phyloP scores from a whole-genome alignment of 2,329 filamentous ascomycete genomes.

The Ambrosiella cleistominuta region DNA sequence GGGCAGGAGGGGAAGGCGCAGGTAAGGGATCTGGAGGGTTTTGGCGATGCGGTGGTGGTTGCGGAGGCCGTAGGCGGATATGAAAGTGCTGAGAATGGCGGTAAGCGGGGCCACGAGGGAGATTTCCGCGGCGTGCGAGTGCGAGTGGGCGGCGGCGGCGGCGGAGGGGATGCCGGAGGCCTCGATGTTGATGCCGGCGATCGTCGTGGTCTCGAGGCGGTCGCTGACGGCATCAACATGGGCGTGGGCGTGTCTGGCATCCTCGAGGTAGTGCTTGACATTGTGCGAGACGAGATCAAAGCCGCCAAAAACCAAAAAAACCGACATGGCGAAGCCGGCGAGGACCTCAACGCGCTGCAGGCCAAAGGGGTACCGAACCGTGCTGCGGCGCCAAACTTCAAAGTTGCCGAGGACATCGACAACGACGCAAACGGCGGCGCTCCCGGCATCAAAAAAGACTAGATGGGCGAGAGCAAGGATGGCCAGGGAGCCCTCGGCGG shows the following conservation, averaged over 20 bases:
- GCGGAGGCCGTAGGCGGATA: conserved; percentile 71
- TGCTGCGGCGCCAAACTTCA: conserved; percentile 89
- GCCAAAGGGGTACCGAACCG: conserved; percentile 82
- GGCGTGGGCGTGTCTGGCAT: conserved; percentile 29
- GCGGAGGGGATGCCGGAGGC: not conserved
- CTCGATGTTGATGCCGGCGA: conserved; percentile 9
- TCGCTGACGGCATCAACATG: not conserved
- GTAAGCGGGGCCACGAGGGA: conserved; percentile 68
- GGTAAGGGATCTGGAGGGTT: conserved; percentile 71
- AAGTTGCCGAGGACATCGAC: conserved; percentile 94
- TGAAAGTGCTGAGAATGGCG: conserved; percentile 64
- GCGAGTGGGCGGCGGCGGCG: conserved; percentile 35
- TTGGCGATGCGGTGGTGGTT: conserved; percentile 88
- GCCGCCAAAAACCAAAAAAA: conserved; percentile 93
- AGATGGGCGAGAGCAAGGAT: conserved; percentile 86
- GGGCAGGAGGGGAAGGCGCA: conserved; percentile 50
- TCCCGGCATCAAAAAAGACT: conserved; percentile 87
- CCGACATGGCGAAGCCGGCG: conserved; percentile 86
- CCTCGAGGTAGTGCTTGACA: conserved; percentile 62
- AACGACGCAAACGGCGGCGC: conserved; percentile 74
- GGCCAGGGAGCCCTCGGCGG: conserved; percentile 67
- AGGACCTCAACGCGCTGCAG: conserved; percentile 86
- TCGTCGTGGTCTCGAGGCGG: conserved; percentile 17
- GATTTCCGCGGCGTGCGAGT: conserved; percentile 47
- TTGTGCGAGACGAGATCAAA: conserved; percentile 90